Conservation (phyloP, 768 basidiomycete genomes). For the Chalciporus pseudorubinellus region DNA sequence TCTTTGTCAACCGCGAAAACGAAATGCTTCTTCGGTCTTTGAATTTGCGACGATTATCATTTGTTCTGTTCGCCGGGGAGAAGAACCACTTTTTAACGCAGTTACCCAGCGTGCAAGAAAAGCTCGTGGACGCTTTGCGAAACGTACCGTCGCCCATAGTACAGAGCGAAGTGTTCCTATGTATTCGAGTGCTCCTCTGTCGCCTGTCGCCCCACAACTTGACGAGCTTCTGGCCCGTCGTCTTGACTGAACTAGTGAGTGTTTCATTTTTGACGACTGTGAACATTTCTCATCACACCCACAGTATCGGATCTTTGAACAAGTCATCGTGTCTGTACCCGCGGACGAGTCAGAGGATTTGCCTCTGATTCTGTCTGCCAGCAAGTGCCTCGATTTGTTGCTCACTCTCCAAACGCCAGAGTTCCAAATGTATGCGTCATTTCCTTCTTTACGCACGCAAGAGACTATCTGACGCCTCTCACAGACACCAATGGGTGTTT, state of each 20-base stretch:
- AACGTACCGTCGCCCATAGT: constrained; percentile 79
- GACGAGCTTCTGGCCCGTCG: constrained; percentile 94
- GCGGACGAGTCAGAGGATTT: constrained; percentile 84
- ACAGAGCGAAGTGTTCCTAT: constrained; percentile 92
- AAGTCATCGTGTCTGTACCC: constrained; percentile 66
- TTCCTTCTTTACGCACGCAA: not conserved
- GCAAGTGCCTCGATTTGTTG: constrained; percentile 93
- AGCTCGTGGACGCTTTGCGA: constrained; percentile 87
- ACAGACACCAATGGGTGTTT: constrained; percentile 96
- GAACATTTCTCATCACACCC: not conserved
- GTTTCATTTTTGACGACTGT: no score
- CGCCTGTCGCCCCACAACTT: constrained; percentile 88
- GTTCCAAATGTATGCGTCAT: constrained; percentile 80
- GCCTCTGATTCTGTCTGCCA: constrained; percentile 78
- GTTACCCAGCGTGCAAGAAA: constrained; percentile 94
- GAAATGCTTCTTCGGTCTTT: constrained; percentile 87
- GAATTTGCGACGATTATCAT: constrained; percentile 84
- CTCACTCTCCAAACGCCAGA: constrained; percentile 93
- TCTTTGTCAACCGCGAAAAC: constrained; percentile 93
- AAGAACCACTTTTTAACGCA: constrained; percentile 90
- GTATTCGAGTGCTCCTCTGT: constrained; percentile 87
- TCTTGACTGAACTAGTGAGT: constrained; percentile 83
- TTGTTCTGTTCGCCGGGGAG: constrained; percentile 81
- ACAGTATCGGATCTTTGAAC: constrained; percentile 89
- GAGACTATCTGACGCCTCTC: constrained; percentile 6